These are phyloP conservation scores for Parasitella parasitica DNA, from an alignment of 371 early-diverging fungal species.

Conservation along the genomic window DNA sequence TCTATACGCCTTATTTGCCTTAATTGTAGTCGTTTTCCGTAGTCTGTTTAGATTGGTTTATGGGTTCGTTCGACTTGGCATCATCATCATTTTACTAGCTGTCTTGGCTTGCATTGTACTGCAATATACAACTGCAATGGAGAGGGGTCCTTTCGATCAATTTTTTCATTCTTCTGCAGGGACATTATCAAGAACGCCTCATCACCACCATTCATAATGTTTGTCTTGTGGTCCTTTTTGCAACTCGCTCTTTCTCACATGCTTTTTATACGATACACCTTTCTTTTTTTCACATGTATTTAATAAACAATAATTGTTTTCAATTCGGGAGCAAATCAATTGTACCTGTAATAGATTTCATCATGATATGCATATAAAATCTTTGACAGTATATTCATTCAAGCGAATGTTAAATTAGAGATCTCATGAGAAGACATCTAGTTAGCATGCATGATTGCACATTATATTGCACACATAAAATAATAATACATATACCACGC, in stretches of 20 bases:
- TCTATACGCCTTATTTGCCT: slow-evolving; percentile 32
- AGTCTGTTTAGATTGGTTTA: slow-evolving; percentile 29
- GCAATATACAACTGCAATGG: not conserved
- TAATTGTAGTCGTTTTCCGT: slow-evolving; percentile 25
- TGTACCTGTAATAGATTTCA: no score
- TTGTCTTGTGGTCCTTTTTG: not conserved
- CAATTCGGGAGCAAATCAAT: no score
- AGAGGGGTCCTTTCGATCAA: not conserved
- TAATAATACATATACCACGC: no score
- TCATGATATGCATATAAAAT: no score
- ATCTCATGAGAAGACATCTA: no score
- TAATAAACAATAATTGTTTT: not conserved
- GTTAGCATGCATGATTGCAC: no score
- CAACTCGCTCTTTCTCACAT: not conserved
- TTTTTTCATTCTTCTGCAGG: not conserved
- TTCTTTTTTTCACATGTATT: not conserved
- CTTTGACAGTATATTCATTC: no score
- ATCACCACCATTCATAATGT: not conserved
- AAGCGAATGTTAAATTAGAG: no score
- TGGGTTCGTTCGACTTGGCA: slow-evolving; percentile 38
- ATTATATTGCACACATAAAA: no score
- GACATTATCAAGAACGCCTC: not conserved
- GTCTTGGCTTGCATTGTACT: slow-evolving; percentile 21
- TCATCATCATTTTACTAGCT: slow-evolving; percentile 26
- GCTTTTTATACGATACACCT: not conserved